Conservation (phyloP, 2,329 filamentous ascomycete species). For the Botryotinia convoluta region DNA sequence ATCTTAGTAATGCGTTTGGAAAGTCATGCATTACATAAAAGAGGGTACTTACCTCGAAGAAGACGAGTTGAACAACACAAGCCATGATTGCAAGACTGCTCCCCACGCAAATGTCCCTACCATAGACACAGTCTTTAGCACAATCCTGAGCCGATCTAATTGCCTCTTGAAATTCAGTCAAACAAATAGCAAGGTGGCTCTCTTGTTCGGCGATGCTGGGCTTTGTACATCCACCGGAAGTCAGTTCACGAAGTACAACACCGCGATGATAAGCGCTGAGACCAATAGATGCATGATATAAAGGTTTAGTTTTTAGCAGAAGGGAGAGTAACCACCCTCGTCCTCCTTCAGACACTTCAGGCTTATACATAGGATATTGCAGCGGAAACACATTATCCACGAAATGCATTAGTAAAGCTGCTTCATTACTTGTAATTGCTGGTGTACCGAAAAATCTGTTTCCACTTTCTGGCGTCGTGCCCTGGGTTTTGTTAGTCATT, state of each 20-base stretch:
- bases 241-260: conserved; percentile 36
- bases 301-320: conserved; percentile 54
- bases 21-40: conserved; percentile 31
- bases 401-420: conserved; percentile 54
- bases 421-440: conserved; percentile 42
- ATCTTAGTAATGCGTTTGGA: conserved; percentile 34
- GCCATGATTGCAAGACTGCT: conserved; percentile 44
- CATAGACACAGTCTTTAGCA: background rate
- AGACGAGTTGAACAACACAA: conserved; percentile 52
- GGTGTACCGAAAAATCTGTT: conserved; percentile 17
- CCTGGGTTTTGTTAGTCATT: conserved; percentile 4
- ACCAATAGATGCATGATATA: conserved; percentile 56
- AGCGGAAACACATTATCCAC: conserved; percentile 62
- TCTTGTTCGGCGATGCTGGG: conserved; percentile 30
- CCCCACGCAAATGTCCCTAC: conserved; percentile 8
- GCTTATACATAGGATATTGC: conserved; percentile 61
- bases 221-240: conserved; percentile 18
- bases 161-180: conserved; percentile 13
- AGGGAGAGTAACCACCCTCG: conserved; percentile 55
- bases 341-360: conserved; percentile 54
- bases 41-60: conserved; percentile 45
- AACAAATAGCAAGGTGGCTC: conserved; percentile 32
- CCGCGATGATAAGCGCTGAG: conserved; percentile 50
- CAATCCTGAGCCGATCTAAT: conserved; percentile 36
- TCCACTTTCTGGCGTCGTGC: background rate